Percentiles rank a stretch among this genome's conserved stretches.
These are phyloP conservation scores for Ceratocystiopsis brevicomis DNA, from an alignment of 2,329 filamentous ascomycete genomes.

Conservation along the genomic window DNA sequence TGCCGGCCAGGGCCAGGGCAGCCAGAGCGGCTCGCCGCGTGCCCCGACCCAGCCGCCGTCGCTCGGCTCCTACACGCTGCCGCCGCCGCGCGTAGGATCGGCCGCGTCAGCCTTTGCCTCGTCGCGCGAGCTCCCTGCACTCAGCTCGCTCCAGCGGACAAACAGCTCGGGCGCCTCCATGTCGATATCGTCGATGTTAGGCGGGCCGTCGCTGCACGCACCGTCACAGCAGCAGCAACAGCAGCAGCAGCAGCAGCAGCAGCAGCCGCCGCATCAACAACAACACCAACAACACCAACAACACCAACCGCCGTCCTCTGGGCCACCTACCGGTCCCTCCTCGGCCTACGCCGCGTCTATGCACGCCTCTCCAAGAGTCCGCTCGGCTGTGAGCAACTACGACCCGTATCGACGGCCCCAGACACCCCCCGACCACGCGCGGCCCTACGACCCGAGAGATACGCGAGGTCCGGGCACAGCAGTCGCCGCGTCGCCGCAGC, in stretches of 20 bases:
- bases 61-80: conserved; percentile 24
- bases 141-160: conserved; percentile 29
- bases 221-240: neutral
- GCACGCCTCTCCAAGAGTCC: conserved; percentile 38
- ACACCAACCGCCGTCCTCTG: neutral
- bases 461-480: conserved; percentile 28
- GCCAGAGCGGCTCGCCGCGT: neutral
- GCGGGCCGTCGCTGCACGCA: conserved; percentile 28
- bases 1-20: neutral
- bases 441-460: conserved; percentile 25
- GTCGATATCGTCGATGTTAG: conserved; percentile 43
- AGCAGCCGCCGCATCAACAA: neutral
- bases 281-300: neutral
- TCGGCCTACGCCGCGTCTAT: conserved; percentile 28
- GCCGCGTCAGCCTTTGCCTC: conserved; percentile 24
- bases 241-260: neutral
- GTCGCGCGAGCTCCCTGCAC: conserved; percentile 33
- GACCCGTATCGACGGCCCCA: conserved; percentile 46
- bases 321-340: conserved; percentile 15
- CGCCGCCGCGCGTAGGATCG: conserved; percentile 26
- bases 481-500: conserved; percentile 9
- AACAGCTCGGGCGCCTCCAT: conserved; percentile 33
- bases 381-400: conserved; percentile 38
- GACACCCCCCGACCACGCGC: conserved; percentile 46
- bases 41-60: conserved; percentile 4